A percentile compares a stretch with the other conserved stretches of the same genome.
Evolutionary conservation across 257 asterid genomes (phyloP).

Genomic region (Solanum habrochaites): DNA sequence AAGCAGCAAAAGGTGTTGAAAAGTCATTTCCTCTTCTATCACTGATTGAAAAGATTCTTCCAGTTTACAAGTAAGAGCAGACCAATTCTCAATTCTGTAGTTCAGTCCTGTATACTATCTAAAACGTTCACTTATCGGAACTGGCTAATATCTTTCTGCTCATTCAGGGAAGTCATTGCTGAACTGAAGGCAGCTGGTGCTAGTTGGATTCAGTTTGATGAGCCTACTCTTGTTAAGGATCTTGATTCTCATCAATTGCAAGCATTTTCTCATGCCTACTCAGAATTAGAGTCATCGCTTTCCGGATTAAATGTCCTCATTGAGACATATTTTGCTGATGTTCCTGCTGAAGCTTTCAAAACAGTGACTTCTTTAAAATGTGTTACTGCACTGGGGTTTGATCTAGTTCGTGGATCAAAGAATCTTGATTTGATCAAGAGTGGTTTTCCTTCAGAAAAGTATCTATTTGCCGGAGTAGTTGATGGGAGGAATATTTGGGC

Average conservation of each 20-base stretch:
- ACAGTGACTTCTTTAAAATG: slow-evolving; percentile 34
- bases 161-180: slow-evolving; percentile 31
- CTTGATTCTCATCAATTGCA: slow-evolving; percentile 31
- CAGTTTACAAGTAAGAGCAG: slow-evolving; percentile 29
- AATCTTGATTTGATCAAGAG: slow-evolving; percentile 71
- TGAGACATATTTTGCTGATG: slow-evolving; percentile 48
- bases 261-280: slow-evolving; percentile 29
- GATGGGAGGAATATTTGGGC: slow-evolving; percentile 99
- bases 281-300: slow-evolving; percentile 25
- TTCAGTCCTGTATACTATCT: background rate
- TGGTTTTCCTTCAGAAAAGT: slow-evolving; percentile 79
- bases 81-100: background rate
- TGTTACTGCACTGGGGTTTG: slow-evolving; percentile 41
- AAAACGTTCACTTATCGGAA: background rate
- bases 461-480: slow-evolving; percentile 90
- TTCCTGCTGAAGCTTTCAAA: slow-evolving; percentile 41
- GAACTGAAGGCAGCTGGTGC: slow-evolving; percentile 43
- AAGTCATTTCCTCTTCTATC: slow-evolving; percentile 29
- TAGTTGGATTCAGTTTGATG: slow-evolving; percentile 37
- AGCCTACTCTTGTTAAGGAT: slow-evolving; percentile 39
- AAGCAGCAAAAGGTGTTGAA: slow-evolving; percentile 43
- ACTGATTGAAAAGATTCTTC: slow-evolving; percentile 36
- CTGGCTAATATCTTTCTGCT: background rate
- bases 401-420: slow-evolving; percentile 60
- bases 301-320: slow-evolving; percentile 34